These are phyloP conservation scores for Lactuca saligna DNA, from an alignment of 129 eudicot genomes.

Conservation along the genomic window DNA sequence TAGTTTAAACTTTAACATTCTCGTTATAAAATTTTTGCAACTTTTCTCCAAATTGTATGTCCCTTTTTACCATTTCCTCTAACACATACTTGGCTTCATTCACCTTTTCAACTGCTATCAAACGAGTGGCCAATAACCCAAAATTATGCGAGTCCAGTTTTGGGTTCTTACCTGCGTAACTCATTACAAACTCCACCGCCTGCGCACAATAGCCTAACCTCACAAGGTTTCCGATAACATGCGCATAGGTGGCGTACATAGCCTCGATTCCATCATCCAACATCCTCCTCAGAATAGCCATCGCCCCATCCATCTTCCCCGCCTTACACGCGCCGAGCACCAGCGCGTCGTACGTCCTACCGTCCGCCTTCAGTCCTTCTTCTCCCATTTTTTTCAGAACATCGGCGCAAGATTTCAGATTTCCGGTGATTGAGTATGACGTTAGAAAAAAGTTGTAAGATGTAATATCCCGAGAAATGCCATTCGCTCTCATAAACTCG, in stretches of 20 bases:
- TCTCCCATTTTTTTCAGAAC: slow-evolving; percentile 46
- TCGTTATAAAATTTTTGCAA: slow-evolving; percentile 29
- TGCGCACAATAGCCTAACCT: slow-evolving; percentile 46
- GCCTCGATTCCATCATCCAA: slow-evolving; percentile 40
- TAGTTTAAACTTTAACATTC: neutral
- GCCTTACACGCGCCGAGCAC: slow-evolving; percentile 70
- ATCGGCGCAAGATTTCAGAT: slow-evolving; percentile 34
- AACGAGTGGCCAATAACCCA: slow-evolving; percentile 45
- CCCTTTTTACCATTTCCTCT: slow-evolving; percentile 59
- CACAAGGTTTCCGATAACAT: slow-evolving; percentile 45
- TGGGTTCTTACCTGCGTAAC: slow-evolving; percentile 44
- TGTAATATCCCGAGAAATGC: slow-evolving; percentile 40
- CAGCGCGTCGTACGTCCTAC: slow-evolving; percentile 67
- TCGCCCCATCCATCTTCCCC: slow-evolving; percentile 61
- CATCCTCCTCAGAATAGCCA: slow-evolving; percentile 52
- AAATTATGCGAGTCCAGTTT: slow-evolving; percentile 50
- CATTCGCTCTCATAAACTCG: slow-evolving; percentile 38
- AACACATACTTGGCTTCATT: slow-evolving; percentile 46
- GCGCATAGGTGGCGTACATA: slow-evolving; percentile 52
- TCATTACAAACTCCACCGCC: slow-evolving; percentile 64
- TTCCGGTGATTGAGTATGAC: slow-evolving; percentile 40
- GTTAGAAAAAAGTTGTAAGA: slow-evolving; percentile 51
- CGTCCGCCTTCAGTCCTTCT: slow-evolving; percentile 52
- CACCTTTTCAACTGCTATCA: slow-evolving; percentile 33
- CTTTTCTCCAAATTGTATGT: slow-evolving; percentile 27